Evolutionary conservation across 2,329 filamentous ascomycete species (phyloP).

Genomic region (Balansia obtecta): DNA sequence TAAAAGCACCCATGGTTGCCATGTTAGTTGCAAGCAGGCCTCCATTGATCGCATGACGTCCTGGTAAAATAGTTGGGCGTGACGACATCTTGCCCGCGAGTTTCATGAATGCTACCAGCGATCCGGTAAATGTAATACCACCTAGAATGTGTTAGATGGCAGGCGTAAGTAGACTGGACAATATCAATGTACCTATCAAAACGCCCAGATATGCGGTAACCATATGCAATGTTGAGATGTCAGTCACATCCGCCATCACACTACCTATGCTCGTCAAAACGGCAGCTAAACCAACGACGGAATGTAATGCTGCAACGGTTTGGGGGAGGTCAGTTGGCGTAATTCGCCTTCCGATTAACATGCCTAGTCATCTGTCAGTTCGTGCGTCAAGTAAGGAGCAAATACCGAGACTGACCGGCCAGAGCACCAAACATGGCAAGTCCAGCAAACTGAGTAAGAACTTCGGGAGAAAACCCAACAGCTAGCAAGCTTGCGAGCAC

Average conservation of each 20-base stretch:
- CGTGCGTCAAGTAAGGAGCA: constrained; percentile 3
- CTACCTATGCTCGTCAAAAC: constrained; percentile 82
- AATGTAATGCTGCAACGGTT: constrained; percentile 80
- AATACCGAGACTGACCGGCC: constrained; percentile 28
- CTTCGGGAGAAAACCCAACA: constrained; percentile 67
- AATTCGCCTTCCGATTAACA: constrained; percentile 73
- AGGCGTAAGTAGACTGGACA: background rate
- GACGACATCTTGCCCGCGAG: constrained; percentile 75
- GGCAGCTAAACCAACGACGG: constrained; percentile 78
- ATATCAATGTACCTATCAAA: constrained; percentile 46
- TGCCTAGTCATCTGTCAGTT: constrained; percentile 29
- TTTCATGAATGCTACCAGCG: constrained; percentile 81
- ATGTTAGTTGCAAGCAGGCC: constrained; percentile 63
- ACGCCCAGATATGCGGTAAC: constrained; percentile 81
- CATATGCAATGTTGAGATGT: constrained; percentile 67
- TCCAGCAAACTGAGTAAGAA: constrained; percentile 66
- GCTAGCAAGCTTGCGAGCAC: constrained; percentile 73
- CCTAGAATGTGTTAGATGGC: constrained; percentile 20
- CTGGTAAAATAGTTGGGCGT: constrained; percentile 58
- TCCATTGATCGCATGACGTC: constrained; percentile 63
- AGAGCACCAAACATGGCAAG: constrained; percentile 62
- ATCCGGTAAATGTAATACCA: constrained; percentile 84
- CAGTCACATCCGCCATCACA: constrained; percentile 59
- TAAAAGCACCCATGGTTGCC: constrained; percentile 73
- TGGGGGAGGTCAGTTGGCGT: constrained; percentile 82